Conservation (phyloP, 2,329 filamentous ascomycete genomes). For the Rachicladosporium sp. region DNA sequence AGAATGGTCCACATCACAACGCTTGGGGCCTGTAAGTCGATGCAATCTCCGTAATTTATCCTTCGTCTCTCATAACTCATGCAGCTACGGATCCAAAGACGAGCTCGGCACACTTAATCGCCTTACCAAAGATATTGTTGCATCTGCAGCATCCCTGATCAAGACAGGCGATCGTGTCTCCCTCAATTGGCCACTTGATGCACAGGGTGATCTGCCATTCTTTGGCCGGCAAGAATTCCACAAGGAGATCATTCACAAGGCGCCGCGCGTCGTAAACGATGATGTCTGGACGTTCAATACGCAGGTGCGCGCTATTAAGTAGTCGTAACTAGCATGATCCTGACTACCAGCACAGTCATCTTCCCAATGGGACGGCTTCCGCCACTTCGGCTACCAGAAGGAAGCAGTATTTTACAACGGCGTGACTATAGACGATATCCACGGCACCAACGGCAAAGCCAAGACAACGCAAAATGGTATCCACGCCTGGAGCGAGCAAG, state of each 20-base stretch:
- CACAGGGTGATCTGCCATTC: constrained; percentile 40
- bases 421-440: constrained; percentile 29
- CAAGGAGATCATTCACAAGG: constrained; percentile 40
- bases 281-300: constrained; percentile 49
- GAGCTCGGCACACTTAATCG: constrained; percentile 50
- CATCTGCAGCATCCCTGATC: constrained; percentile 34
- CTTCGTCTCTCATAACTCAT: too few relatives aligned
- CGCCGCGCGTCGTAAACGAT: constrained; percentile 44
- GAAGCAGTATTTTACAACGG: constrained; percentile 26
- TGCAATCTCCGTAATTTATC: too few relatives aligned
- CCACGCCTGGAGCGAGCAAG: constrained; percentile 37
- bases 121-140: constrained; percentile 37
- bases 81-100: constrained; percentile 35
- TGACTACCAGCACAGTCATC: constrained; percentile 6
- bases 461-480: constrained; percentile 33
- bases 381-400: constrained; percentile 33
- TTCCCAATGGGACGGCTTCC: constrained; percentile 6
- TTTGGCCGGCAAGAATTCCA: constrained; percentile 46
- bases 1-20: constrained; percentile 34
- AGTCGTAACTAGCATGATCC: background rate
- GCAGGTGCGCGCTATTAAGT: constrained; percentile 26
- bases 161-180: constrained; percentile 44
- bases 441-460: constrained; percentile 21
- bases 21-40: constrained; percentile 24
- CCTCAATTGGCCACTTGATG: constrained; percentile 48